Percentiles rank a stretch among this genome's conserved stretches.
These are phyloP conservation scores for Barnettozyma pratensis DNA, from an alignment of 805 yeast genomes.

Conservation along the genomic window DNA sequence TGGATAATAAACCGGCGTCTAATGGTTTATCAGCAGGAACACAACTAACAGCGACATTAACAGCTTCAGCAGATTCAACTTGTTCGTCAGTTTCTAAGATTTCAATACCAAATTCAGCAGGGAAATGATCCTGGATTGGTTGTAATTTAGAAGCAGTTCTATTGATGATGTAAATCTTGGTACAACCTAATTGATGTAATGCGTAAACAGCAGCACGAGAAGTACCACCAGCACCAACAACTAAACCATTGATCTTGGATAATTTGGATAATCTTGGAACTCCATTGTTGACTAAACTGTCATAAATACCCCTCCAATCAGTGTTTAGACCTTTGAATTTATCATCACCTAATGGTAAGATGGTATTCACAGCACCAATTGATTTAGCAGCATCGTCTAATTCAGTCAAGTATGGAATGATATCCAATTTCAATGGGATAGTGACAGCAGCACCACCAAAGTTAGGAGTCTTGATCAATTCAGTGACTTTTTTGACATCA, in stretches of 20 bases:
- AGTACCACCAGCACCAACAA: slow-evolving; percentile 97
- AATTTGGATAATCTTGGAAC: slow-evolving; percentile 35
- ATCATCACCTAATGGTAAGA: slow-evolving; percentile 47
- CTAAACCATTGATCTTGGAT: slow-evolving; percentile 53
- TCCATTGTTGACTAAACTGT: slow-evolving; percentile 61
- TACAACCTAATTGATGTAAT: slow-evolving; percentile 70
- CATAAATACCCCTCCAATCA: slow-evolving; percentile 86
- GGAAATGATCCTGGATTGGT: slow-evolving; percentile 57
- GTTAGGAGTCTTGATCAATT: slow-evolving; percentile 40
- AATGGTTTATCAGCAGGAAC: slow-evolving; percentile 78
- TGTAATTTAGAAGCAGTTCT: slow-evolving; percentile 66
- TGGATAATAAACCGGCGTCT: slow-evolving; percentile 43
- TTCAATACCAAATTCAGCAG: slow-evolving; percentile 51
- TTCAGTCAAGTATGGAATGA: slow-evolving; percentile 59
- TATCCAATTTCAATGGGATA: slow-evolving; percentile 84
- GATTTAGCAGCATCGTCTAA: slow-evolving; percentile 68
- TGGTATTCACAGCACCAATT: slow-evolving; percentile 96
- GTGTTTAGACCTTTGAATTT: slow-evolving; percentile 81
- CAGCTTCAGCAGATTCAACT: slow-evolving; percentile 34
- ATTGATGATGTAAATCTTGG: slow-evolving; percentile 70
- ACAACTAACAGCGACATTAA: slow-evolving; percentile 68
- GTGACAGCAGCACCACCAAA: slow-evolving; percentile 97
- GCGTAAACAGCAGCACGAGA: slow-evolving; percentile 94
- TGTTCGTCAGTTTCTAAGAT: slow-evolving; percentile 46
- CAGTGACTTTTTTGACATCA: slow-evolving; percentile 51